Evolutionary conservation across 2,329 filamentous ascomycete genomes (phyloP).

Genomic region (Geosmithia flava): DNA sequence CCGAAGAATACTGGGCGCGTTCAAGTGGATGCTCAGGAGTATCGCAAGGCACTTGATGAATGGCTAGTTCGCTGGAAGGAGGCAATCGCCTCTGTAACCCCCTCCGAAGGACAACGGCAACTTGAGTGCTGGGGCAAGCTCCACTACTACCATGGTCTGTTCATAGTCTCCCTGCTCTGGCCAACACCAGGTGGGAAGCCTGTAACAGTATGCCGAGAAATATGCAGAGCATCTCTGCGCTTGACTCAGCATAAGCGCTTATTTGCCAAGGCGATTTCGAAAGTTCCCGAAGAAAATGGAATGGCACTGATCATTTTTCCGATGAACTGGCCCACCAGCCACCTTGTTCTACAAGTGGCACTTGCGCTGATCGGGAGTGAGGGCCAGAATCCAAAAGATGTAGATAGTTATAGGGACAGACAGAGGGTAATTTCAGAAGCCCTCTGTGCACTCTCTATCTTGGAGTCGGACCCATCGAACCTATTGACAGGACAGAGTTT

Average conservation of each 20-base stretch:
- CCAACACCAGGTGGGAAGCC: constrained; percentile 1
- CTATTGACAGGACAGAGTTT: constrained; percentile 2
- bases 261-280: neutral
- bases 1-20: neutral
- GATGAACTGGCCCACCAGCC: constrained; percentile 2
- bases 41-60: constrained; percentile 2
- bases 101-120: neutral
- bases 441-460: neutral
- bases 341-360: constrained; percentile 2
- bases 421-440: neutral
- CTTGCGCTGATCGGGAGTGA: neutral
- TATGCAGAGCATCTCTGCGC: neutral
- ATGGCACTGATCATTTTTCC: neutral
- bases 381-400: neutral
- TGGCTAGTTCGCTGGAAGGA: constrained; percentile 4
- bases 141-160: constrained; percentile 3
- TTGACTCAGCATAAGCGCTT: neutral
- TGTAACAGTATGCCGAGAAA: neutral
- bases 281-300: neutral
- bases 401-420: neutral
- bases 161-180: constrained; percentile 3
- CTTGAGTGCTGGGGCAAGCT: constrained; percentile 2
- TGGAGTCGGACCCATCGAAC: constrained; percentile 4
- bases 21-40: neutral
- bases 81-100: neutral